phyloP scores from a whole-genome alignment of 306 rosid genomes.

The Ammopiptanthus mongolicus region DNA sequence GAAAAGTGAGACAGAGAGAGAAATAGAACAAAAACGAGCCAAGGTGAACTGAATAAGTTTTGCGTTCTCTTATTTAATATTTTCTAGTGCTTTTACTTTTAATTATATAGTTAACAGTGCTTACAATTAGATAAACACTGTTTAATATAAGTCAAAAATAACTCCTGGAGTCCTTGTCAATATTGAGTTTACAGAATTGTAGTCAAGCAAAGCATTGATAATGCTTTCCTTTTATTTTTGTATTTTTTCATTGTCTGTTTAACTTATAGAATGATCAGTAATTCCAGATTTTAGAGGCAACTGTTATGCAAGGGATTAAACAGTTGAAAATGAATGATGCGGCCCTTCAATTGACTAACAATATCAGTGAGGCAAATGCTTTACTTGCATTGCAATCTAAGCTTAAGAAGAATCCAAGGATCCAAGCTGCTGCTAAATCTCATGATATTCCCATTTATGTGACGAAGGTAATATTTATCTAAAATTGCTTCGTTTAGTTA shows the following conservation, averaged over 20 bases:
- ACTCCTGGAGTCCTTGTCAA: not conserved
- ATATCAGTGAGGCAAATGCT: constrained; percentile 90
- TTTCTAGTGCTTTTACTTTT: not conserved
- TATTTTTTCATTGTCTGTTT: constrained; percentile 24
- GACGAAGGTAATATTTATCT: constrained; percentile 57
- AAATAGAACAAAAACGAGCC: not conserved
- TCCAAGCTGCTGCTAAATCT: constrained; percentile 93
- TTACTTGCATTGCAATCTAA: constrained; percentile 80
- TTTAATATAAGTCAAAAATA: not conserved
- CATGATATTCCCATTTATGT: constrained; percentile 64
- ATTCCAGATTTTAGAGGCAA: constrained; percentile 82
- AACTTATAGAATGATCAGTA: constrained; percentile 51
- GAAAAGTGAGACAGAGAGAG: not conserved
- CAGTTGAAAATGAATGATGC: constrained; percentile 66
- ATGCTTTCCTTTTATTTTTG: not conserved
- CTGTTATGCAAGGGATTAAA: constrained; percentile 71
- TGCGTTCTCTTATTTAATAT: not conserved
- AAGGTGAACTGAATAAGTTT: constrained; percentile 3
- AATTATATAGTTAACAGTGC: not conserved
- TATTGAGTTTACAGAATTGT: not conserved
- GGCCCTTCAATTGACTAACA: constrained; percentile 64
- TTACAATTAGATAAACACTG: not conserved
- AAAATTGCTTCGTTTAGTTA: not conserved
- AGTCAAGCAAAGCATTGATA: not conserved
- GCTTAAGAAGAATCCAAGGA: constrained; percentile 82